phyloP scores from a whole-genome alignment of 306 rosid genomes.

The Chamaecrista fasciculata region DNA sequence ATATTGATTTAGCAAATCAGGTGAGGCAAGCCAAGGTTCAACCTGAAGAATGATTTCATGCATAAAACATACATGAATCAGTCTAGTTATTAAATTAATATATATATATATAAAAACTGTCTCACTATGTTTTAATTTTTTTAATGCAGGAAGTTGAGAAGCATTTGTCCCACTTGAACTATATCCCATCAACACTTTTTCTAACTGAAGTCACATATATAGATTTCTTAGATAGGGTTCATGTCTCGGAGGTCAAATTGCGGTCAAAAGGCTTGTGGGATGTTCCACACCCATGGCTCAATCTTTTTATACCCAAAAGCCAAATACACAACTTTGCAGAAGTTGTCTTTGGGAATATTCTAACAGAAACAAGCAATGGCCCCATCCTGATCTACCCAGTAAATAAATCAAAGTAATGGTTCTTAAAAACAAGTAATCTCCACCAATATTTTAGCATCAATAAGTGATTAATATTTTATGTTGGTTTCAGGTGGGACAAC shows the following conservation, averaged over 20 bases:
- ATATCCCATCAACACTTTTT: conserved; percentile 81
- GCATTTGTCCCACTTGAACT: conserved; percentile 46
- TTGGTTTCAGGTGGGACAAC: conserved; percentile 88
- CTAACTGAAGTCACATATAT: conserved; percentile 66
- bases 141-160: conserved; percentile 65
- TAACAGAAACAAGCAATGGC: conserved; percentile 54
- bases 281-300: conserved; percentile 99
- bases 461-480: conserved; percentile 30
- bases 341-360: conserved; percentile 82
- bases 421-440: conserved; percentile 11
- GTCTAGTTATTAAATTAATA: background rate
- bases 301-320: conserved; percentile 85
- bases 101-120: background rate
- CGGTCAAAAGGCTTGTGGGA: conserved; percentile 94
- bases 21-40: conserved; percentile 35
- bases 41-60: conserved; percentile 16
- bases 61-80: background rate
- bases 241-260: conserved; percentile 77
- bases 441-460: background rate
- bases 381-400: conserved; percentile 93
- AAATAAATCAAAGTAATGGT: conserved; percentile 66
- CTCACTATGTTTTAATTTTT: background rate
- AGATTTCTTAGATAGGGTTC: conserved; percentile 91
- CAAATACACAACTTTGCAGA: conserved; percentile 69
- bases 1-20: conserved; percentile 46